Base-by-base conservation (phyloP, 2,329 filamentous ascomycete genomes). In the Macrophomina pseudophaseolina region DNA sequence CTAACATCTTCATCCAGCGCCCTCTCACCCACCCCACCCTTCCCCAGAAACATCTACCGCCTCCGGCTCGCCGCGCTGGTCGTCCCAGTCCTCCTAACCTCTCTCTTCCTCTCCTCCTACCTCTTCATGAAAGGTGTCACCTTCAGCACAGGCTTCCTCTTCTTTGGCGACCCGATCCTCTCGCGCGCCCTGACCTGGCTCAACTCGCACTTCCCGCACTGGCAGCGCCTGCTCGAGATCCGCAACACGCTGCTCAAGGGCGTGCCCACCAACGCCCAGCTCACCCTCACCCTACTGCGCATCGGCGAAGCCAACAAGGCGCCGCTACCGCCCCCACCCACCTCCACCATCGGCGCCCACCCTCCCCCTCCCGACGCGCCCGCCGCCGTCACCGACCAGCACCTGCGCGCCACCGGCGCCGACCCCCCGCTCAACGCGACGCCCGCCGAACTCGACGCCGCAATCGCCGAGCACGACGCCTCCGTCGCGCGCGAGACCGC, bases 251-350 rank as follows among this genome's bases (percentile, higher is more conserved):
- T 95, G 1, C 86, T 97, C 60, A 92, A 91, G 74, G 91, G 92
- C 2, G 89, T 95, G 0, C 93, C 93, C 0, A 97, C 92, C 1
- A 95, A 96, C 74, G 91, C 92, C 3, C 93, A 97, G 74, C 86
- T 96, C 18, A 89, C 92, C 0, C 81, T 96, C 33, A 96, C 92
- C 0, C 84, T 96, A 1, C 86, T 96, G 11, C 90, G 93, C 5
- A 88, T 94, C 35, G 92, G 92, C 48, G 93, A 96, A 78, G 87
- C 87, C 11, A 94, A 94, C 78, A 91, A 91, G 70, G 89, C 91
- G 0, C 93, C 93, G 0, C 78, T 96, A 0, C 91, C 92, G 35
- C 82, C 86, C 11, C 85, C 86, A 28, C 86, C 86, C 16, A 76
- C 75, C 16, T 9, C 42, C 11, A 78, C 82, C 28, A 12, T 38